These are phyloP conservation scores for Lentinus polychrous DNA, from an alignment of 1,284 basidiomycete genomes.

Conservation along the genomic window DNA sequence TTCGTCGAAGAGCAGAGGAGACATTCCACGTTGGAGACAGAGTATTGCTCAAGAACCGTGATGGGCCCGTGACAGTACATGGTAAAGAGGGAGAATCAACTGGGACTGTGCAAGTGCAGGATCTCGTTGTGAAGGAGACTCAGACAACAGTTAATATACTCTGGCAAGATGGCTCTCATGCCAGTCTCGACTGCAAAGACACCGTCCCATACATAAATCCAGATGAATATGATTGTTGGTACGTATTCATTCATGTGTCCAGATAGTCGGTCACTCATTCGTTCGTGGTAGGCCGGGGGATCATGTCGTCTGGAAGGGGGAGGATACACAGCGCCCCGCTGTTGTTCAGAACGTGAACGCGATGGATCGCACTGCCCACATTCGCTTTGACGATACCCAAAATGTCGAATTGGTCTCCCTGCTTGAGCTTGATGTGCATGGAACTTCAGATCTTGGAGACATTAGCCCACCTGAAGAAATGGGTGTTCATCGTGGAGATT, in stretches of 20 bases:
- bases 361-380: constrained; percentile 60
- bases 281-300: constrained; percentile 73
- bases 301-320: constrained; percentile 80
- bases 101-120: constrained; percentile 43
- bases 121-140: constrained; percentile 64
- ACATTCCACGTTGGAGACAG: constrained; percentile 67
- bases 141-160: constrained; percentile 65
- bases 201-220: constrained; percentile 80
- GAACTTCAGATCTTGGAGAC: constrained; percentile 44
- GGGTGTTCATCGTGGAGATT: constrained; percentile 77
- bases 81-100: constrained; percentile 40
- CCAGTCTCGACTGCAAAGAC: constrained; percentile 52
- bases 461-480: constrained; percentile 50
- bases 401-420: constrained; percentile 67
- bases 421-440: constrained; percentile 84
- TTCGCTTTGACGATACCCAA: constrained; percentile 49
- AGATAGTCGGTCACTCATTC: constrained; percentile 7
- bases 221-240: constrained; percentile 85
- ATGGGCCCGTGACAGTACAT: constrained; percentile 48
- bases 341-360: constrained; percentile 80
- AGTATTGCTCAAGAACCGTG: constrained; percentile 45
- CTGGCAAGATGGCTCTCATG: constrained; percentile 82
- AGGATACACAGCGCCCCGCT: constrained; percentile 59
- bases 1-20: constrained; percentile 54
- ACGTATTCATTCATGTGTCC: constrained; percentile 20